These are phyloP conservation scores for Plectranthus barbatus DNA, from an alignment of 257 asterid genomes.

Conservation along the genomic window DNA sequence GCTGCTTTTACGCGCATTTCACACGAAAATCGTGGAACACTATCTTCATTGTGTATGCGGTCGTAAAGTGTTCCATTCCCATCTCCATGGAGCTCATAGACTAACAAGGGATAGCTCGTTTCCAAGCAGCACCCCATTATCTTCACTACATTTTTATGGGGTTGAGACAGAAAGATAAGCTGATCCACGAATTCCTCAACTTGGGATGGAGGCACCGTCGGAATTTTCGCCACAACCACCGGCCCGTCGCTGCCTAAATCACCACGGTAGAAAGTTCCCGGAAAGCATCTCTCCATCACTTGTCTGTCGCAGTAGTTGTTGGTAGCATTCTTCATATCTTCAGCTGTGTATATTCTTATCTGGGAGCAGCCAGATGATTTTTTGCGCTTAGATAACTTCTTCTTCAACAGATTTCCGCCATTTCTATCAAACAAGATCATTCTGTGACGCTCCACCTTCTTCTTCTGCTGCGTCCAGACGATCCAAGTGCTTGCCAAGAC, in stretches of 20 bases:
- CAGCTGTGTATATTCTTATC: not conserved
- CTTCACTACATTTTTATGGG: constrained; percentile 1
- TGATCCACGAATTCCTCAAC: not conserved
- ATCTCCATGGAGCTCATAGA: constrained; percentile 8
- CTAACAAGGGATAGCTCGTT: not conserved
- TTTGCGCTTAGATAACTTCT: not conserved
- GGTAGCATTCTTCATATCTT: constrained; percentile 3
- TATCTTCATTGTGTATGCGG: not conserved
- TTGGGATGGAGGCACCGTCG: not conserved
- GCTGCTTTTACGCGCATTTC: constrained; percentile 7
- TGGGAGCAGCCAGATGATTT: not conserved
- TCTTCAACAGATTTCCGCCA: constrained; percentile 2
- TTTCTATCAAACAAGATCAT: not conserved
- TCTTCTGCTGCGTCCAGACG: not conserved
- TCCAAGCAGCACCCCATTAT: constrained; percentile 9
- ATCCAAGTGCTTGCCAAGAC: not conserved
- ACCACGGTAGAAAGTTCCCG: constrained; percentile 1
- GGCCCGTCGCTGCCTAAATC: not conserved
- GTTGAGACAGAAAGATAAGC: not conserved
- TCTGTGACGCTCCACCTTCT: not conserved
- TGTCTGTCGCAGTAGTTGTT: not conserved
- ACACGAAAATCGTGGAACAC: too few species aligned
- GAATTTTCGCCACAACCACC: not conserved
- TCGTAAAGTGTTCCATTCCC: not conserved
- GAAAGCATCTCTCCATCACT: not conserved